These are phyloP conservation scores for Diaporthe ilicicola DNA, from an alignment of 2,329 filamentous ascomycete species.

Conservation along the genomic window DNA sequence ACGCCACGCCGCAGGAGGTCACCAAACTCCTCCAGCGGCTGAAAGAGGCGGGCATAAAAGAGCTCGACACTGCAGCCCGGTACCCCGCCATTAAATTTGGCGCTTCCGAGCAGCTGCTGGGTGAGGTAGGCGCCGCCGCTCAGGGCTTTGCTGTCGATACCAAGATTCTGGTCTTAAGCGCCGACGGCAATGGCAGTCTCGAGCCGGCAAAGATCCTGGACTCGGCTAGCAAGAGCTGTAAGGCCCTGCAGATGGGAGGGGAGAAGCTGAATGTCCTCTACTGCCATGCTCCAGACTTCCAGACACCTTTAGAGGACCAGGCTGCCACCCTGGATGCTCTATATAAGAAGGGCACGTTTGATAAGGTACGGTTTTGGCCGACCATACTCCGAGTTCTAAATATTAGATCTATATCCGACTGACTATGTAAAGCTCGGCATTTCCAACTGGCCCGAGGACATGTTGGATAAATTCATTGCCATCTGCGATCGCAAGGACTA, in stretches of 20 bases:
- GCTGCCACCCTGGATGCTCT: constrained; percentile 26
- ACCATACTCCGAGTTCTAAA: not conserved
- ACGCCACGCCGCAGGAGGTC: not conserved
- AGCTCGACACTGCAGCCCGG: constrained; percentile 22
- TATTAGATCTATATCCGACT: not conserved
- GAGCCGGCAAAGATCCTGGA: constrained; percentile 25
- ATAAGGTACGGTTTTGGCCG: not conserved
- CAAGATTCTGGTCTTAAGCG: constrained; percentile 28
- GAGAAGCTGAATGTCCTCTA: constrained; percentile 26
- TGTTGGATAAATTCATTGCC: constrained; percentile 18
- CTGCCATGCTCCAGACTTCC: constrained; percentile 24
- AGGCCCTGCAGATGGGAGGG: constrained; percentile 14
- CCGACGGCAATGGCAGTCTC: constrained; percentile 23
- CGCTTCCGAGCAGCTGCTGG: constrained; percentile 31
- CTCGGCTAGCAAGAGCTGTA: constrained; percentile 28
- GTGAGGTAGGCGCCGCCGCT: constrained; percentile 20
- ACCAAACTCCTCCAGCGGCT: not conserved
- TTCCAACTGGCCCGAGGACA: constrained; percentile 13
- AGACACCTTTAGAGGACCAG: constrained; percentile 28
- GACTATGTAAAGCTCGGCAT: not conserved
- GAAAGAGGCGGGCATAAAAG: not conserved
- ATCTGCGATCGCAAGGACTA: constrained; percentile 33
- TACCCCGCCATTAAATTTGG: constrained; percentile 31
- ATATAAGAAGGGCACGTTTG: constrained; percentile 22
- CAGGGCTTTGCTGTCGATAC: constrained; percentile 33